phyloP scores from a whole-genome alignment of 2,329 filamentous ascomycete genomes.

The Venturia carpophila region DNA sequence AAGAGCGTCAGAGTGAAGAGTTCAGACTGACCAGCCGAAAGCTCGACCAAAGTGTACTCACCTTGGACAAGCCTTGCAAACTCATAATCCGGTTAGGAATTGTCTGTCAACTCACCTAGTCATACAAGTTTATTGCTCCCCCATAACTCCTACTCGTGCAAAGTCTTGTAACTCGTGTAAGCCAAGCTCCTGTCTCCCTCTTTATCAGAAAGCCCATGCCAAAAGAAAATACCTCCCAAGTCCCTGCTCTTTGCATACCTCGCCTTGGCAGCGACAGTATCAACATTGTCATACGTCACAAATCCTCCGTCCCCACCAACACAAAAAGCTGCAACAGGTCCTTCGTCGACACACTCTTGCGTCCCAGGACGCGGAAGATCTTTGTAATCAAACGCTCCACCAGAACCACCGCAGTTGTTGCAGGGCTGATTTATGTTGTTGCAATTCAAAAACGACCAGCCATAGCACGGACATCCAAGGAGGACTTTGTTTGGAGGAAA shows the following conservation, averaged over 20 bases:
- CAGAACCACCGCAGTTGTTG: slow-evolving; percentile 48
- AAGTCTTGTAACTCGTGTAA: slow-evolving; percentile 49
- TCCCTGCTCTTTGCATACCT: slow-evolving; percentile 62
- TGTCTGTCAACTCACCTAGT: background rate
- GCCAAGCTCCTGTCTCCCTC: slow-evolving; percentile 48
- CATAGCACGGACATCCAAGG: slow-evolving; percentile 67
- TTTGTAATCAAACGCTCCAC: slow-evolving; percentile 67
- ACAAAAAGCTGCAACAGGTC: slow-evolving; percentile 62
- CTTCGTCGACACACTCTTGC: slow-evolving; percentile 60
- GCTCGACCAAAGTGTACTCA: background rate
- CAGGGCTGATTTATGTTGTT: slow-evolving; percentile 57
- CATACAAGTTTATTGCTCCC: background rate
- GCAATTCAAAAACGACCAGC: slow-evolving; percentile 63
- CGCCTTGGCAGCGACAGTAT: slow-evolving; percentile 69
- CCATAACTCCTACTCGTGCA: slow-evolving; percentile 30
- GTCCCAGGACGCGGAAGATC: slow-evolving; percentile 55
- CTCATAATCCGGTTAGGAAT: background rate
- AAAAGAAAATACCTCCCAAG: slow-evolving; percentile 73
- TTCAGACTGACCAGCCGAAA: background rate
- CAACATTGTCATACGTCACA: slow-evolving; percentile 70
- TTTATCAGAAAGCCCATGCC: slow-evolving; percentile 67
- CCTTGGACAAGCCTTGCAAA: background rate
- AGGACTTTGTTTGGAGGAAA: slow-evolving; percentile 66
- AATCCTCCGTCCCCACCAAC: slow-evolving; percentile 67
- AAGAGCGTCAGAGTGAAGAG: background rate